Conservation (phyloP, 176 grass and related monocot species). For the Phoenix roebelenii region DNA sequence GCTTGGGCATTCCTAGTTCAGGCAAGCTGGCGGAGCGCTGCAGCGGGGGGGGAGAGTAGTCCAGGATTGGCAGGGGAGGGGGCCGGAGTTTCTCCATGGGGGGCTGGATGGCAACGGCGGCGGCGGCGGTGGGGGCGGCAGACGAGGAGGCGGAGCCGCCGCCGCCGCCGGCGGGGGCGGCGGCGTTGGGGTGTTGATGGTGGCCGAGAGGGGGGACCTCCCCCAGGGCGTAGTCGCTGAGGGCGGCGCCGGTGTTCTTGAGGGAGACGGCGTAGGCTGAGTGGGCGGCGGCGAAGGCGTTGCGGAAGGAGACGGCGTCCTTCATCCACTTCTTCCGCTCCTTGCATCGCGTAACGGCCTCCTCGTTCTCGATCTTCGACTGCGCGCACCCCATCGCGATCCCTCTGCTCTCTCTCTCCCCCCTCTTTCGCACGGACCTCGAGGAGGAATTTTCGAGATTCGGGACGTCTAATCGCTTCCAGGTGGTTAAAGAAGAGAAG, state of each 20-base stretch:
- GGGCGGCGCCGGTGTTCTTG: conserved; percentile 71
- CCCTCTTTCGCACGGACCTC: too few species aligned
- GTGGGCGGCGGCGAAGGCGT: conserved; percentile 88
- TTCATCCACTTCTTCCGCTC: conserved; percentile 51
- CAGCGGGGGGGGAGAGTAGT: conserved; percentile 28
- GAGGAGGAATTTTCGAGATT: too few species aligned
- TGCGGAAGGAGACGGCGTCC: conserved; percentile 44
- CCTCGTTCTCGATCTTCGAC: conserved; percentile 92
- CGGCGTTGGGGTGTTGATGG: conserved; percentile 3
- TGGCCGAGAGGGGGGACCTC: conserved; percentile 34
- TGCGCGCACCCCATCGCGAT: conserved; percentile 70
- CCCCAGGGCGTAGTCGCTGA: conserved; percentile 62
- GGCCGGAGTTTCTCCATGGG: conserved; percentile 36
- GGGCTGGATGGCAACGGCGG: not conserved
- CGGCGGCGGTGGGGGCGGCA: conserved; percentile 21
- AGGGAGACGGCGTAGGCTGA: conserved; percentile 60
- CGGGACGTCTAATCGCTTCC: too few species aligned
- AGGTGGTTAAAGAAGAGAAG: too few species aligned
- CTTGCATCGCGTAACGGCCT: conserved; percentile 72
- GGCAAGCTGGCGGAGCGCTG: conserved; percentile 77
- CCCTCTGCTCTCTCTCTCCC: not conserved
- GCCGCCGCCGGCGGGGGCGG: conserved; percentile 12
- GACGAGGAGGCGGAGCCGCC: not conserved
- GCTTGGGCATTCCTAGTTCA: conserved; percentile 49
- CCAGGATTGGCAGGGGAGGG: conserved; percentile 29